phyloP scores from a whole-genome alignment of 768 basidiomycete species.

The Termitomyces heimii region DNA sequence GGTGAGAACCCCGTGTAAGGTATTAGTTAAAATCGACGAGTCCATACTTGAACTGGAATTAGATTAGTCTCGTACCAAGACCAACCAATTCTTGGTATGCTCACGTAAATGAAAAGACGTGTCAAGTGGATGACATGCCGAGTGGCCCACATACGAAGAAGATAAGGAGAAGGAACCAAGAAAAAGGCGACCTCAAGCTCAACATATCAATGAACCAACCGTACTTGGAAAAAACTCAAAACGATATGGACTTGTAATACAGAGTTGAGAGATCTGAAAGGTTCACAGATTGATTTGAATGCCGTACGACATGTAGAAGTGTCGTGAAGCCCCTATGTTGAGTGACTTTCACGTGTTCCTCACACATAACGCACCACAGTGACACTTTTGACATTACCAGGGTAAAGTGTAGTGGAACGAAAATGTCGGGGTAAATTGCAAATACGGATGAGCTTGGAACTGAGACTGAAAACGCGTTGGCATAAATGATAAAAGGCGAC shows the following conservation, averaged over 20 bases:
- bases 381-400: background rate
- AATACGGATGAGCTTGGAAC: background rate
- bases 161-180: background rate
- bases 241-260: background rate
- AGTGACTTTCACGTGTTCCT: background rate
- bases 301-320: background rate
- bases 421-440: background rate
- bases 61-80: background rate
- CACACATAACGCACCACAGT: too few relatives aligned
- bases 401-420: background rate
- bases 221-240: background rate
- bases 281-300: background rate
- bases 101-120: background rate
- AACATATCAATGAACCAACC: background rate
- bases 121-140: background rate
- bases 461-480: background rate
- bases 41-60: background rate
- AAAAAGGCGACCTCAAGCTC: background rate
- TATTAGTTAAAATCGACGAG: background rate
- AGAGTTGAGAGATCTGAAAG: background rate
- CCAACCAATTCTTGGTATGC: background rate
- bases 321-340: background rate
- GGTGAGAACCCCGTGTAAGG: background rate
- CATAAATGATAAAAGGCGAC: conserved; percentile 1
- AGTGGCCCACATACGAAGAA: background rate